Evolutionary conservation across 306 rosid genomes (phyloP).

Genomic region (Arachis stenosperma): DNA sequence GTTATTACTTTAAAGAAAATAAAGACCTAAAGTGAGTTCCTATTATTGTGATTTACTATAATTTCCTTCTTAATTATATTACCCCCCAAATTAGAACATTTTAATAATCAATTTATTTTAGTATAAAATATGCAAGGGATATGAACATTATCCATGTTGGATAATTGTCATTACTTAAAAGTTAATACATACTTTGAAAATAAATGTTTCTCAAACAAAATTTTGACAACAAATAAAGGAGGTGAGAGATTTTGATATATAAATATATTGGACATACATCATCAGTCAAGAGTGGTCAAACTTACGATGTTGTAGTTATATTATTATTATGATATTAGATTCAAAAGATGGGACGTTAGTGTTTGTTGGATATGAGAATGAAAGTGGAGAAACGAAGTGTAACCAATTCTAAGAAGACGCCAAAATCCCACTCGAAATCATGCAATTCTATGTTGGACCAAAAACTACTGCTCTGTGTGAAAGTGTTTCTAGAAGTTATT

Average conservation of each 20-base stretch:
- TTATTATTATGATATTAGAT: slow-evolving; percentile 43
- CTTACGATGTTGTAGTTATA: slow-evolving; percentile 43
- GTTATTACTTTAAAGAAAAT: too few relatives aligned
- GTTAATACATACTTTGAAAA: too few relatives aligned
- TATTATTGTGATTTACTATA: too few relatives aligned
- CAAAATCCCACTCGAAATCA: slow-evolving; percentile 77
- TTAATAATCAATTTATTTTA: too few relatives aligned
- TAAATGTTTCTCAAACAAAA: slow-evolving; percentile 6
- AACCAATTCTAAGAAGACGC: slow-evolving; percentile 60
- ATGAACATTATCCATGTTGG: too few relatives aligned
- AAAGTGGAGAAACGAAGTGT: slow-evolving; percentile 49
- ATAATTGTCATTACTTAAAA: background rate
- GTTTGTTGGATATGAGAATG: slow-evolving; percentile 40
- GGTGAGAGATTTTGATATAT: background rate
- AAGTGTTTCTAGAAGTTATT: slow-evolving; percentile 51
- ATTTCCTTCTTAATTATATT: too few relatives aligned
- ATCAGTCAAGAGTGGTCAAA: slow-evolving; percentile 39
- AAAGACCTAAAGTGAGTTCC: too few relatives aligned
- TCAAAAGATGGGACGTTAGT: slow-evolving; percentile 54
- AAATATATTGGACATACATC: background rate
- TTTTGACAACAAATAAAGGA: background rate
- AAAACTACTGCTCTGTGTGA: slow-evolving; percentile 35
- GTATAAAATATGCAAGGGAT: background rate
- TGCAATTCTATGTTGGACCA: slow-evolving; percentile 62
- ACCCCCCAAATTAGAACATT: too few relatives aligned